Conservation (phyloP, 441 rosid species). For the Croton setiger region DNA sequence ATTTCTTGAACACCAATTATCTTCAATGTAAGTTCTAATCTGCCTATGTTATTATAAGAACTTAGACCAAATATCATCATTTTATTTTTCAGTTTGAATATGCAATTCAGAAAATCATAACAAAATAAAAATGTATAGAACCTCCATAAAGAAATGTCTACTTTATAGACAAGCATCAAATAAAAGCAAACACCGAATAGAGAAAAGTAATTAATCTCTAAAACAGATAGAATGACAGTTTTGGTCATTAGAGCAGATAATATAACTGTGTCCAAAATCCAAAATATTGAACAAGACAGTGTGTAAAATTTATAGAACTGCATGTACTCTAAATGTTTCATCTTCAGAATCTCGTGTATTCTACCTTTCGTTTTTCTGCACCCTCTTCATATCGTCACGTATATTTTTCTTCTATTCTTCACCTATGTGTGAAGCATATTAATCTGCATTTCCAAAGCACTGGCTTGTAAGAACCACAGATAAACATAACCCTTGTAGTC, state of each 20-base stretch:
- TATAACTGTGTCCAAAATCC: neutral
- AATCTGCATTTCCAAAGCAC: slow-evolving; percentile 7
- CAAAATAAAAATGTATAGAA: too few relatives aligned
- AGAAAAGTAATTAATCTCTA: too few relatives aligned
- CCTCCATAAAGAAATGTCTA: too few relatives aligned
- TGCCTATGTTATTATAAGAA: too few relatives aligned
- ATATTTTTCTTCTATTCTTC: neutral
- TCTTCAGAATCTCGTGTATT: neutral
- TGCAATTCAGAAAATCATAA: too few relatives aligned
- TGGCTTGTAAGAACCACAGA: neutral
- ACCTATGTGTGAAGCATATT: neutral
- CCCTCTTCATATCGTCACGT: neutral
- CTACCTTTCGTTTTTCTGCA: neutral
- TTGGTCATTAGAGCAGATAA: neutral
- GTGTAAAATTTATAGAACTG: neutral
- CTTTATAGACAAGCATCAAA: neutral
- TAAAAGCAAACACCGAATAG: too few relatives aligned
- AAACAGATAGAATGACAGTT: too few relatives aligned
- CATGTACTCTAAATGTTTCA: neutral
- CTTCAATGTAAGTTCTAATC: too few relatives aligned
- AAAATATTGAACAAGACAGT: neutral
- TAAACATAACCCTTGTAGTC: neutral
- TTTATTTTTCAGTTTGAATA: too few relatives aligned
- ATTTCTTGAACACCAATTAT: too few relatives aligned
- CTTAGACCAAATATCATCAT: neutral